phyloP scores from a whole-genome alignment of 2,329 filamentous ascomycete species.

The Alternaria viburni region DNA sequence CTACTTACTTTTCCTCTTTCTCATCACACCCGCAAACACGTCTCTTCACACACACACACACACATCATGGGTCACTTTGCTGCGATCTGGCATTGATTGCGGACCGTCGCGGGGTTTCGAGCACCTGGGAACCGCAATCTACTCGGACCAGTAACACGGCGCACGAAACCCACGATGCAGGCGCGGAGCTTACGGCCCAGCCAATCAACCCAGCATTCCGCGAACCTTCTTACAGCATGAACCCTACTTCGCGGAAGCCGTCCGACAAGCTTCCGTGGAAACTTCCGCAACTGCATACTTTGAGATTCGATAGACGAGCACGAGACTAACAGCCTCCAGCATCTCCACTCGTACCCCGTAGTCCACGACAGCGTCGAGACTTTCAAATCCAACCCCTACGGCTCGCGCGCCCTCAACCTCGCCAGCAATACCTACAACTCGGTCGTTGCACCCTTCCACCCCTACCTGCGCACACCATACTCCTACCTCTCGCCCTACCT shows the following conservation, averaged over 20 bases:
- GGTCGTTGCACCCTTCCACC: slow-evolving; percentile 78
- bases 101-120: slow-evolving; percentile 2
- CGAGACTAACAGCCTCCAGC: slow-evolving; percentile 58
- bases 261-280: background rate
- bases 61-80: background rate
- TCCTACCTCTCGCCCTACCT: slow-evolving; percentile 85
- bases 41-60: background rate
- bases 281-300: background rate
- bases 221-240: slow-evolving; percentile 3
- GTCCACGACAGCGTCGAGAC: slow-evolving; percentile 78
- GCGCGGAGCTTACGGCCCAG: slow-evolving; percentile 1
- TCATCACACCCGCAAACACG: background rate
- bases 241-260: background rate
- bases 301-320: background rate
- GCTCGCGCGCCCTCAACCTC: slow-evolving; percentile 80
- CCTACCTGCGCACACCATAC: slow-evolving; percentile 80
- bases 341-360: slow-evolving; percentile 83
- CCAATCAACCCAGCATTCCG: slow-evolving; percentile 15
- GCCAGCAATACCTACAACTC: slow-evolving; percentile 76
- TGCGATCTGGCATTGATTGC: background rate
- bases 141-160: slow-evolving; percentile 12
- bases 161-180: slow-evolving; percentile 14
- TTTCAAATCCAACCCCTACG: slow-evolving; percentile 82
- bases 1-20: background rate
- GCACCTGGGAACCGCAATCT: slow-evolving; percentile 8